Percentiles rank a stretch among this genome's conserved stretches.
phyloP scores from a whole-genome alignment of 2,329 filamentous ascomycete genomes.

The Penicillium sclerotigenum region DNA sequence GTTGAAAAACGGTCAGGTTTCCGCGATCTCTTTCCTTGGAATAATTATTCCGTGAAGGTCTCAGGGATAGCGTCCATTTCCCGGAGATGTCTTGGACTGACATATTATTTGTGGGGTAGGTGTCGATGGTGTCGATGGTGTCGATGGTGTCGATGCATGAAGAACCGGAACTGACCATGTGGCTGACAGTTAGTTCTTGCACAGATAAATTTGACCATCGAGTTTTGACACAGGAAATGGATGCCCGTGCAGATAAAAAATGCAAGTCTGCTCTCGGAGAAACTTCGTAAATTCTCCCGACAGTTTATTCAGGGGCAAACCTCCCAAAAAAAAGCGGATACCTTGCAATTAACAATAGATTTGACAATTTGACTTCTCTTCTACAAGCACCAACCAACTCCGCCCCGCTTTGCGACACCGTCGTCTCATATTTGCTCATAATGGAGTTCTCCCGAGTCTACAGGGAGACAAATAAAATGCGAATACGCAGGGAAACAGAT shows the following conservation, averaged over 20 bases:
- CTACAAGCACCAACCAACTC: constrained; percentile 3
- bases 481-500: background rate
- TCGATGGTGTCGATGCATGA: no score
- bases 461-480: background rate
- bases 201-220: no score
- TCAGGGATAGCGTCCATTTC: background rate
- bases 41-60: background rate
- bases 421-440: constrained; percentile 9
- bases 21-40: background rate
- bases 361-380: background rate
- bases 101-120: no score
- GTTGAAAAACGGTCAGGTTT: constrained; percentile 9
- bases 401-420: constrained; percentile 4
- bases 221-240: background rate
- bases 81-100: no score
- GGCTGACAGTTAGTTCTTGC: no score
- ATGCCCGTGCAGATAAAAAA: no score
- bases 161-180: constrained; percentile 3
- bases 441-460: constrained; percentile 14
- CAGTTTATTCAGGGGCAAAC: no score
- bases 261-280: no score
- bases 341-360: no score
- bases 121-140: no score
- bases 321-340: background rate
- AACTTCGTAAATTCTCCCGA: no score